These are phyloP conservation scores for Penicillium sp. DNA, from an alignment of 2,329 filamentous ascomycete genomes.

Conservation along the genomic window DNA sequence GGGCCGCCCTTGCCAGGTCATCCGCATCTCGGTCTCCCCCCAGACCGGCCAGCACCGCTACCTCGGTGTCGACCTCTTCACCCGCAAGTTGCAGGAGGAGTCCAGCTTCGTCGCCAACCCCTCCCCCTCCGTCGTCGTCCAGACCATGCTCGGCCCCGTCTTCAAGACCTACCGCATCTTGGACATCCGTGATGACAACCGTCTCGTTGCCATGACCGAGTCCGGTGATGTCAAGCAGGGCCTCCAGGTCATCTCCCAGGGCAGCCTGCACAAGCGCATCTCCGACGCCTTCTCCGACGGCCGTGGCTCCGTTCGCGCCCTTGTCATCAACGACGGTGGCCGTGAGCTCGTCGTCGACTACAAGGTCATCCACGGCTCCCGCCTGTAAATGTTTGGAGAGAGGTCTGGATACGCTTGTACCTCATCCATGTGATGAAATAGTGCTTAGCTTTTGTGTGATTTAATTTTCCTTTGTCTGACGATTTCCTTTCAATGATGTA, in stretches of 20 bases:
- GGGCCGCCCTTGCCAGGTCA: constrained; percentile 98
- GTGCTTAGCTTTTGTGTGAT: constrained; percentile 19
- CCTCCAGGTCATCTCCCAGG: constrained; percentile 92
- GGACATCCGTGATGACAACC: constrained; percentile 83
- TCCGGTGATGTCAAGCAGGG: constrained; percentile 97
- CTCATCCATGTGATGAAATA: constrained; percentile 18
- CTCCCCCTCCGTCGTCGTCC: constrained; percentile 91
- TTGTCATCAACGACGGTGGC: constrained; percentile 92
- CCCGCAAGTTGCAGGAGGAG: constrained; percentile 99
- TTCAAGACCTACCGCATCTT: constrained; percentile 99
- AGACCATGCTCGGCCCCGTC: constrained; percentile 98
- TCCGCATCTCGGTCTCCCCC: constrained; percentile 96
- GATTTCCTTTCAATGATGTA: constrained; percentile 21
- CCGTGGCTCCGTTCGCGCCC: constrained; percentile 88
- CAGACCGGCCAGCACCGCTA: constrained; percentile 99
- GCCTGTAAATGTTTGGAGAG: constrained; percentile 52
- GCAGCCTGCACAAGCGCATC: constrained; percentile 79
- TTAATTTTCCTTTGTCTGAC: constrained; percentile 28
- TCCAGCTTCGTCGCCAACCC: constrained; percentile 97
- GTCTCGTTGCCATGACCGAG: constrained; percentile 96
- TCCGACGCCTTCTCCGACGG: constrained; percentile 83
- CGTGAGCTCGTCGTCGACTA: constrained; percentile 97
- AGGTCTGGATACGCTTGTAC: constrained; percentile 4
- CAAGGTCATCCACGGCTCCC: constrained; percentile 88
- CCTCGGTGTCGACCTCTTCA: constrained; percentile 99